These are phyloP conservation scores for Ustilago esculenta DNA, from an alignment of 1,284 basidiomycete genomes.

Conservation along the genomic window DNA sequence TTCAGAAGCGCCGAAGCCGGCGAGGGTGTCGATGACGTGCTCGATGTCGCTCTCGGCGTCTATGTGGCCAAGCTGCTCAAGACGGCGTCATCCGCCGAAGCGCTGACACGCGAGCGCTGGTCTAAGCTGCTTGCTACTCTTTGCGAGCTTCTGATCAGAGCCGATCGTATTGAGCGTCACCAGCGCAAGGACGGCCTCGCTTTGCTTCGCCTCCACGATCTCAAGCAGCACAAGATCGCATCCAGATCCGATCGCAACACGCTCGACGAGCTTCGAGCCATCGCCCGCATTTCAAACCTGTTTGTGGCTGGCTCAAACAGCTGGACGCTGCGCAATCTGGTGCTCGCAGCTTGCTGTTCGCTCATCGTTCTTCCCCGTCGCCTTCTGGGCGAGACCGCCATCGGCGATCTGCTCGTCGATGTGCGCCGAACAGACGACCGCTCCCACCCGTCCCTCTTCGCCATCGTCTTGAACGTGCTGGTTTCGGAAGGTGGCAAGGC, in stretches of 20 bases:
- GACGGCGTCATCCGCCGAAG: conserved; percentile 18
- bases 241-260: conserved; percentile 21
- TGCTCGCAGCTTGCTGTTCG: conserved; percentile 34
- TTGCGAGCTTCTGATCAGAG: conserved; percentile 12
- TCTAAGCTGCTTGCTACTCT: conserved; percentile 19
- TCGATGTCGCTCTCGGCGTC: conserved; percentile 36
- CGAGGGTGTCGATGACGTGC: conserved; percentile 35
- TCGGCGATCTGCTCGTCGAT: conserved; percentile 14
- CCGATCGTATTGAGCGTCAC: conserved; percentile 4
- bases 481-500: conserved; percentile 26
- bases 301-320: conserved; percentile 22
- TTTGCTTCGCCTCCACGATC: conserved; percentile 27
- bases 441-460: conserved; percentile 12
- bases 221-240: conserved; percentile 28
- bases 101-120: conserved; percentile 28
- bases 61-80: conserved; percentile 39
- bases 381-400: conserved; percentile 17
- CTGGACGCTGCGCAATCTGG: conserved; percentile 38
- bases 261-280: conserved; percentile 34
- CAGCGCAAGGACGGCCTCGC: conserved; percentile 38
- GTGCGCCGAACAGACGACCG: conserved; percentile 2
- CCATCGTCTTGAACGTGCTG: conserved; percentile 8
- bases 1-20: conserved; percentile 37
- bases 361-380: conserved; percentile 35
- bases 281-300: conserved; percentile 35